Conservation (phyloP, 2,329 filamentous ascomycete genomes). For the Alternaria ethzedia region DNA sequence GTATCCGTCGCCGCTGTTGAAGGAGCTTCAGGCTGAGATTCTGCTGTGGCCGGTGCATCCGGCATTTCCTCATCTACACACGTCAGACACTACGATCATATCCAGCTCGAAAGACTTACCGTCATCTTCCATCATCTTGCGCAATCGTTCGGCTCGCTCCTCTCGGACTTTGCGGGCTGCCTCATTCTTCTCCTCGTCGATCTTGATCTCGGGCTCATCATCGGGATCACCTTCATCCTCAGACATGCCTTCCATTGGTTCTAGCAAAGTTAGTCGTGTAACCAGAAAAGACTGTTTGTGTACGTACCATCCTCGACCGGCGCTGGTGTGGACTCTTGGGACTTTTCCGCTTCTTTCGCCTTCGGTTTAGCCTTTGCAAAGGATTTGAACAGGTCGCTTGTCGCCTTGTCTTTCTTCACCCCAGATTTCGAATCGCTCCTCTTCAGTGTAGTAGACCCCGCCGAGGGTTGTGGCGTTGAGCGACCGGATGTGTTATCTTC, state of each 20-base stretch:
- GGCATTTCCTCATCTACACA: slow-evolving; percentile 62
- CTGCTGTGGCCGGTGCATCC: slow-evolving; percentile 56
- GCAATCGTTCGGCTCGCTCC: slow-evolving; percentile 70
- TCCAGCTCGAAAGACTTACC: slow-evolving; percentile 48
- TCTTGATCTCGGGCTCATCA: slow-evolving; percentile 36
- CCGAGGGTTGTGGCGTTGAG: slow-evolving; percentile 39
- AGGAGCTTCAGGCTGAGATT: slow-evolving; percentile 47
- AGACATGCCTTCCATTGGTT: slow-evolving; percentile 62
- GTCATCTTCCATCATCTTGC: slow-evolving; percentile 77
- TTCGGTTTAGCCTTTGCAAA: slow-evolving; percentile 75
- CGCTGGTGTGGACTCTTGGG: slow-evolving; percentile 50
- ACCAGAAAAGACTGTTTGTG: not conserved
- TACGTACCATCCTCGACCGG: slow-evolving; percentile 58
- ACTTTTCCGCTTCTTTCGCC: slow-evolving; percentile 51
- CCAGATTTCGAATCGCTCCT: slow-evolving; percentile 50
- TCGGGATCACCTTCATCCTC: slow-evolving; percentile 45
- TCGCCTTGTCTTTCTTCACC: slow-evolving; percentile 66
- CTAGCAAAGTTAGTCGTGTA: slow-evolving; percentile 41
- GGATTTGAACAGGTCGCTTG: slow-evolving; percentile 72
- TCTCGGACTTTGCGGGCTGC: slow-evolving; percentile 57
- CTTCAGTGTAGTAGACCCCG: slow-evolving; percentile 31
- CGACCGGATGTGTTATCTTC: slow-evolving; percentile 47
- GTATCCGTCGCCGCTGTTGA: slow-evolving; percentile 24
- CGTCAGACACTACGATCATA: slow-evolving; percentile 19
- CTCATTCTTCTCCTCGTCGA: slow-evolving; percentile 41